Conservation (phyloP, 306 rosid species). For the Glycine tomentella region DNA sequence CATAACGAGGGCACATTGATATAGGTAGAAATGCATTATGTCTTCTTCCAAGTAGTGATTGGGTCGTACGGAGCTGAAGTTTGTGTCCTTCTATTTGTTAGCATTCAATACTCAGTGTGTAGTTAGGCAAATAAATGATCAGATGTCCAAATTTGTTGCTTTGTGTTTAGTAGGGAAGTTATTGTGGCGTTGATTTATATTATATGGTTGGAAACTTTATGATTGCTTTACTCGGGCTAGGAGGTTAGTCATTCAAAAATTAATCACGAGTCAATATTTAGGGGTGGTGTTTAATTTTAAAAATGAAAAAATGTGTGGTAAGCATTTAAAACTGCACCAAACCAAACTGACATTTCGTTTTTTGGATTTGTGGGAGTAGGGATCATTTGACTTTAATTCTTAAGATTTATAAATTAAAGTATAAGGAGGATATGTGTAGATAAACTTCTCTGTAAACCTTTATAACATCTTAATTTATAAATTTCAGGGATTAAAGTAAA, state of each 20-base stretch:
- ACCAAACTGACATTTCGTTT: too few species aligned
- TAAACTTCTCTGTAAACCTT: too few species aligned
- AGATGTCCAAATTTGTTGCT: not conserved
- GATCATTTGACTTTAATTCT: too few species aligned
- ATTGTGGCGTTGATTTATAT: not conserved
- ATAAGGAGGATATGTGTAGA: too few species aligned
- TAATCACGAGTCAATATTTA: not conserved
- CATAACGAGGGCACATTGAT: too few species aligned
- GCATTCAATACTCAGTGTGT: not conserved
- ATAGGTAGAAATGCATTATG: not conserved
- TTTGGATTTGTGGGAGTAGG: too few species aligned
- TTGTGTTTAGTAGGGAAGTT: not conserved
- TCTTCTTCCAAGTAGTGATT: slow-evolving; percentile 29
- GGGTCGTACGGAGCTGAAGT: slow-evolving; percentile 25
- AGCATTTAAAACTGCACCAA: too few species aligned
- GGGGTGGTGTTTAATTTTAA: not conserved
- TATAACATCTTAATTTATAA: too few species aligned
- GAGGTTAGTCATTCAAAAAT: not conserved
- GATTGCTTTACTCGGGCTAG: not conserved
- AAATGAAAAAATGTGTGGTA: not conserved
- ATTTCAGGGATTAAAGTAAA: too few species aligned
- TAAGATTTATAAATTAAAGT: too few species aligned
- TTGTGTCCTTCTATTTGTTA: not conserved
- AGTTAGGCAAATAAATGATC: not conserved
- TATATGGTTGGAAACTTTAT: not conserved